Conservation (phyloP, 2,329 filamentous ascomycete species). For the Neofusicoccum kwambonambiense region DNA sequence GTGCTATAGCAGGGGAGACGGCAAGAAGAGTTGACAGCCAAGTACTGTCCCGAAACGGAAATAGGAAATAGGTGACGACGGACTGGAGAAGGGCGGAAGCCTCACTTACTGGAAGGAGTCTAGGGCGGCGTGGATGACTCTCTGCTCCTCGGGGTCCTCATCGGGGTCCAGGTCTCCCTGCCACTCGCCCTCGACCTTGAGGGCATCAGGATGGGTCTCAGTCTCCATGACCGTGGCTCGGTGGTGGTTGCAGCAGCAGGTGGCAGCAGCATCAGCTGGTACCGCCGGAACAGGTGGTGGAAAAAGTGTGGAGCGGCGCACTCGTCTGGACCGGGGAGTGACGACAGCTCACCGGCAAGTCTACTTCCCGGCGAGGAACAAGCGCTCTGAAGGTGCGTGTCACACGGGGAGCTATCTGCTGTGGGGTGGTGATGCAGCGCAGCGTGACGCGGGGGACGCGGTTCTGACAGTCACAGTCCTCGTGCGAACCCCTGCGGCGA, state of each 20-base stretch:
- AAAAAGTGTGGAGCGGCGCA: not conserved
- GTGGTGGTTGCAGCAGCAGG: not conserved
- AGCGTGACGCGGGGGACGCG: not conserved
- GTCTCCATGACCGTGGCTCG: not conserved
- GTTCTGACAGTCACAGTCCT: not conserved
- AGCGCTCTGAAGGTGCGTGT: not conserved
- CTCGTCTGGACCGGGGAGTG: not conserved
- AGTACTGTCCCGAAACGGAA: not conserved
- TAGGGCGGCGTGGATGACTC: constrained; percentile 75
- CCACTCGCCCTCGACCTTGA: constrained; percentile 44
- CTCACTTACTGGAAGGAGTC: constrained; percentile 80
- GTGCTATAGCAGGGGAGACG: not conserved
- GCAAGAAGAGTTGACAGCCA: not conserved
- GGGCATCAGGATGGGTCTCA: constrained; percentile 10
- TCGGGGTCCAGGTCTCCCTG: constrained; percentile 63
- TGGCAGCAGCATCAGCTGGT: not conserved
- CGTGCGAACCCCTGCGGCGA: not conserved
- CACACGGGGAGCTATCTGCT: not conserved
- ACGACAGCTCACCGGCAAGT: not conserved
- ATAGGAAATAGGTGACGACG: not conserved
- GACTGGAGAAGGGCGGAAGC: not conserved
- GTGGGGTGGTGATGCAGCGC: not conserved
- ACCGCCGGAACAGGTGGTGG: not conserved
- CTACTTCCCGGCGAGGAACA: not conserved
- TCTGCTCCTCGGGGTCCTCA: constrained; percentile 75